phyloP scores from a whole-genome alignment of 441 rosid genomes.

The Adansonia rubrostipa region DNA sequence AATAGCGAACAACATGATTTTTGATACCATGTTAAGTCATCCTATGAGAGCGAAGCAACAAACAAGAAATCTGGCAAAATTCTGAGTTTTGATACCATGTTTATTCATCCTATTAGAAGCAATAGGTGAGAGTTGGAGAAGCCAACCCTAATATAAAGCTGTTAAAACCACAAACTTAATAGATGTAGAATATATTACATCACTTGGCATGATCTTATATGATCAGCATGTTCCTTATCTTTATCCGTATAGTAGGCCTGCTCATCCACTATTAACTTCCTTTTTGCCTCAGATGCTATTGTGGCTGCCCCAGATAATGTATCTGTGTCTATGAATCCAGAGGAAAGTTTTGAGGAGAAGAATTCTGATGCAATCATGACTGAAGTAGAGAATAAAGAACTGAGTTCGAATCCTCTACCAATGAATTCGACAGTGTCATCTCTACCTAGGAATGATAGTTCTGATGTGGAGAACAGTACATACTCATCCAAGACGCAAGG shows the following conservation, averaged over 20 bases:
- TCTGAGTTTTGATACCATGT: not conserved
- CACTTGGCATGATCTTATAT: not conserved
- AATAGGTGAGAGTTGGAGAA: no score
- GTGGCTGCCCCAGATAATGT: conserved; percentile 30
- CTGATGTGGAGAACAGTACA: conserved; percentile 12
- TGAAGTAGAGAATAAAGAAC: conserved; percentile 26
- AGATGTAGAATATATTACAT: not conserved
- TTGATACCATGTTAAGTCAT: no score
- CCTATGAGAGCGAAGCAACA: no score
- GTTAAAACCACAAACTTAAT: not conserved
- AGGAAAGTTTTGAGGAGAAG: conserved; percentile 33
- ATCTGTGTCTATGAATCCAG: conserved; percentile 24
- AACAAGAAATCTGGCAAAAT: no score
- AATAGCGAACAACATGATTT: no score
- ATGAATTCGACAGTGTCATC: conserved; percentile 29
- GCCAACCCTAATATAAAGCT: no score
- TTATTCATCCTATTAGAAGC: no score
- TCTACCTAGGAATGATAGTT: conserved; percentile 23
- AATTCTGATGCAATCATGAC: conserved; percentile 16
- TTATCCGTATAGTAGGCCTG: not conserved
- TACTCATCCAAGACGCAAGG: conserved; percentile 1
- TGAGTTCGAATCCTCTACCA: conserved; percentile 19
- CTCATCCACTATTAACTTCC: not conserved
- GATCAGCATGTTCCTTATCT: not conserved
- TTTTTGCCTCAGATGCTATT: conserved; percentile 24